Conservation (phyloP, 225 moss, liverwort and hornwort species). For the Takakia lepidozioides region DNA sequence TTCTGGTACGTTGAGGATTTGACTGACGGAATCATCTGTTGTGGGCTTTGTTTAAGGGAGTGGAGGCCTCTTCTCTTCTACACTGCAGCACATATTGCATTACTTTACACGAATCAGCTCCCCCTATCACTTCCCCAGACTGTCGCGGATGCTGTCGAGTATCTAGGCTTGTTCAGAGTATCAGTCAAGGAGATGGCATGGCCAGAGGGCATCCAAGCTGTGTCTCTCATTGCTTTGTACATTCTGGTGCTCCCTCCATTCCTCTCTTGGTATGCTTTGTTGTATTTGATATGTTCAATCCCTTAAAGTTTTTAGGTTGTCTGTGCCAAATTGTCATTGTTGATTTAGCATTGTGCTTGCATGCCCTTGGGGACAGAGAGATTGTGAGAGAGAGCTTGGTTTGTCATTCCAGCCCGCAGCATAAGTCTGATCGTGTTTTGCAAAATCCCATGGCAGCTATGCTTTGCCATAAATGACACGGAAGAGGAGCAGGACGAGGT, state of each 20-base stretch:
- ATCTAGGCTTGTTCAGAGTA: conserved; percentile 56
- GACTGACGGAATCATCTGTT: conserved; percentile 1
- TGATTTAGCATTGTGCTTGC: not conserved
- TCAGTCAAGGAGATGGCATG: conserved; percentile 34
- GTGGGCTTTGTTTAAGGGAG: conserved; percentile 25
- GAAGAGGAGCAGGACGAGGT: conserved; percentile 21
- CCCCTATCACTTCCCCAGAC: conserved; percentile 32
- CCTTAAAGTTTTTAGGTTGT: not conserved
- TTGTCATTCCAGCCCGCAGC: too few relatives aligned
- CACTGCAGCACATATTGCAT: conserved; percentile 50
- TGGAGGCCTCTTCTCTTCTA: conserved; percentile 54
- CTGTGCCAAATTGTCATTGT: not conserved
- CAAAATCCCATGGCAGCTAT: conserved; percentile 29
- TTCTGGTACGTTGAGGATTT: not conserved
- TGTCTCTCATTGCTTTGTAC: conserved; percentile 45
- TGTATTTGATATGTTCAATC: not conserved
- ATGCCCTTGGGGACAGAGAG: too few relatives aligned
- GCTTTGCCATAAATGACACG: conserved; percentile 43
- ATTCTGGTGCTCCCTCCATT: conserved; percentile 53
- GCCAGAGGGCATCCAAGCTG: conserved; percentile 60
- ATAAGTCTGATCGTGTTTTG: not conserved
- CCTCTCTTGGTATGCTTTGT: too few relatives aligned
- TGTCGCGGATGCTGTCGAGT: conserved; percentile 37
- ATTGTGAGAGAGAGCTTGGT: not conserved
- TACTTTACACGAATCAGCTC: conserved; percentile 54